phyloP scores from a whole-genome alignment of 176 grass and related monocot genomes.

The Paspalum notatum region DNA sequence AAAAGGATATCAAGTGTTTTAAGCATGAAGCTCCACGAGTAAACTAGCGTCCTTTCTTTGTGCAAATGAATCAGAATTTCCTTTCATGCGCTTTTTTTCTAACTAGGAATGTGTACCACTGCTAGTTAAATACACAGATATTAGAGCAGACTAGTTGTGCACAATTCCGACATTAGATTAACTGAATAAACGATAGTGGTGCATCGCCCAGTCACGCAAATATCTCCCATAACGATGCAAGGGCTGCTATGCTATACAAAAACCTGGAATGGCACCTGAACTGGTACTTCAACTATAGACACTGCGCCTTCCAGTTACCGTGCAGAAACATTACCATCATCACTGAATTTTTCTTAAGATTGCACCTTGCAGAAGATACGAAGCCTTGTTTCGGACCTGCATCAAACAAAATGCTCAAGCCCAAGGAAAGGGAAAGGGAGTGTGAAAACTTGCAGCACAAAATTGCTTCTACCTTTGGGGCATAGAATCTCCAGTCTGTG shows the following conservation, averaged over 20 bases:
- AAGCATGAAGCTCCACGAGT: too few species aligned
- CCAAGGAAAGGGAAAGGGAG: neutral
- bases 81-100: too few species aligned
- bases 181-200: neutral
- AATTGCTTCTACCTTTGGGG: constrained; percentile 60
- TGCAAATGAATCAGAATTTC: too few species aligned
- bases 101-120: too few species aligned
- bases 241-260: neutral
- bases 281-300: neutral
- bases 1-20: too few species aligned
- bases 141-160: too few species aligned
- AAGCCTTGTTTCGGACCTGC: constrained; percentile 87
- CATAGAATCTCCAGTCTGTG: constrained; percentile 82
- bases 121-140: too few species aligned
- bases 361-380: constrained; percentile 76
- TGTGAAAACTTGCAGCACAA: neutral
- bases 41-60: too few species aligned
- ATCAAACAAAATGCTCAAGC: neutral
- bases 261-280: neutral
- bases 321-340: neutral
- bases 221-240: neutral
- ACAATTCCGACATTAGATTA: too few species aligned
- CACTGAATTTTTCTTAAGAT: constrained; percentile 41
- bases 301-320: neutral
- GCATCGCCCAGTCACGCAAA: neutral